phyloP scores from a whole-genome alignment of 2,329 filamentous ascomycete species.

The Trichoderma breve region DNA sequence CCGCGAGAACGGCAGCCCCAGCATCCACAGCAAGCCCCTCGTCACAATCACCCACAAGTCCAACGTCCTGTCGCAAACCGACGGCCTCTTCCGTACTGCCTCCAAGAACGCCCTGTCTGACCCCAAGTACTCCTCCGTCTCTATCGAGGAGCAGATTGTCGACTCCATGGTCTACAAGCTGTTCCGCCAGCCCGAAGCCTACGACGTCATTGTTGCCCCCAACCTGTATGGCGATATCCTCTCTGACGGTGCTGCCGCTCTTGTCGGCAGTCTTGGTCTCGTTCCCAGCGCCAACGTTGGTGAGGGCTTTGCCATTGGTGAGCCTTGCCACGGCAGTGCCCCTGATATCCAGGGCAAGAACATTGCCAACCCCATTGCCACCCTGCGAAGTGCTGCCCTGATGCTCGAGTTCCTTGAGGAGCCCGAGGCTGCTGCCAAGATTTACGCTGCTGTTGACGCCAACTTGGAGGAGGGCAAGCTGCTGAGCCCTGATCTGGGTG shows the following conservation, averaged over 20 bases:
- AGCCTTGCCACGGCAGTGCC: constrained; percentile 95
- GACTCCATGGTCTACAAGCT: constrained; percentile 99
- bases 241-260: constrained; percentile 89
- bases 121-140: constrained; percentile 93
- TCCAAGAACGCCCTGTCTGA: constrained; percentile 80
- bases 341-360: constrained; percentile 91
- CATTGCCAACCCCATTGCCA: constrained; percentile 96
- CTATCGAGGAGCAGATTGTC: constrained; percentile 96
- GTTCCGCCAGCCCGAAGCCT: constrained; percentile 90
- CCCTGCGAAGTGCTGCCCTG: constrained; percentile 81
- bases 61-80: constrained; percentile 94
- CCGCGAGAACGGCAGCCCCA: constrained; percentile 51
- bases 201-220: constrained; percentile 97
- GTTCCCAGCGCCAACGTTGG: constrained; percentile 96
- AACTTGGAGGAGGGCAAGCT: constrained; percentile 81
- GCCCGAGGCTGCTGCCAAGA: constrained; percentile 79
- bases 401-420: constrained; percentile 97
- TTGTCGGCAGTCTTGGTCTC: constrained; percentile 87
- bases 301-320: constrained; percentile 90
- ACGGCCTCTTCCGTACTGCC: constrained; percentile 87
- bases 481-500: constrained; percentile 86
- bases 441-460: constrained; percentile 88
- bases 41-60: constrained; percentile 99
- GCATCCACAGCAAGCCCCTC: constrained; percentile 66
- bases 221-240: constrained; percentile 92